Evolutionary conservation across 1,284 basidiomycete genomes (phyloP), one percentile per base, ranked within the genome.

Genomic region (Sanghuangporus sanghuang): DNA sequence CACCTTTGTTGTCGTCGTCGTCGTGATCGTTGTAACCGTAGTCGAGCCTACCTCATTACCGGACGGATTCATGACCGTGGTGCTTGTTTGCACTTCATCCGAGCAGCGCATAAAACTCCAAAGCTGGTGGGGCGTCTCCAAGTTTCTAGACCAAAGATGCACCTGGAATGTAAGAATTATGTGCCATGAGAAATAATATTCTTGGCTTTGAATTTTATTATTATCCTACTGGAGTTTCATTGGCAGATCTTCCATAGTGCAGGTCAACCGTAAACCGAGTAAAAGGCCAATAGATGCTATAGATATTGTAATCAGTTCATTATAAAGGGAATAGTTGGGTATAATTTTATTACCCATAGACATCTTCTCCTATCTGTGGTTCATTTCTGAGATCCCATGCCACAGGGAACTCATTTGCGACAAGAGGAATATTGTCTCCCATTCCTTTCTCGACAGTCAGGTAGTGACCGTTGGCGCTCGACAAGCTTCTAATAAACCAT

Each of bases 401-500:
- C 6, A 46, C 44, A 12, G 44, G 44, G 42, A 54, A 64, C 2
- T 42, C 18, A 18, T 55, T 64, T 44, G 39, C 58, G 12, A 60
- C 49, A 35, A 64, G 38, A 36, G 57, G 49, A 7, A 48, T 14
- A 2, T 50, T 58, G 3, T 64, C 50, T 12, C 63, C 38, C 23
- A 55, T 36, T 14, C 57, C 50, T 8, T 42, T 21, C 27, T 50
- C 49, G 23, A 64, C 53, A 50, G 63, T 59, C 7, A 64, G 40
- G 35, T 60, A 64, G 44, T 46, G 44, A n/a, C 44, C 21, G 23
- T 38, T 38, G 23, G 39, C 49, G 3, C 57, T 60, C 18, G 54
- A 50, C 39, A 60, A 27, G 52, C 58, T 64, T 9, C 63, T 38
- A 35, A 64, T 64, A 35, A 36, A 64, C 63, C 63, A 64, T 21